Conservation (phyloP, 371 early-diverging fungal genomes). For the Mortierella sp. region DNA sequence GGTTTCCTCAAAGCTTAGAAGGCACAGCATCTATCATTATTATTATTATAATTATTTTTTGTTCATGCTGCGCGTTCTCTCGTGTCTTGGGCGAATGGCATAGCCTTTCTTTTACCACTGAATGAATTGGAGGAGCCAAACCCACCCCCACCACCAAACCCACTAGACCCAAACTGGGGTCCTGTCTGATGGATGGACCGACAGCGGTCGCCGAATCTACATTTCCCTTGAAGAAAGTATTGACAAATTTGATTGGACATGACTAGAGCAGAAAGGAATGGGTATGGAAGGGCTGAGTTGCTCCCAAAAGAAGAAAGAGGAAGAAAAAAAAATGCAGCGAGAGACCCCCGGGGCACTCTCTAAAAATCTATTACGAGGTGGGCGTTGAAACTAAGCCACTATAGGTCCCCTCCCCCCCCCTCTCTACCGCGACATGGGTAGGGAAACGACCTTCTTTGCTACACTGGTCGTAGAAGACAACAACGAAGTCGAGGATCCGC, state of each 20-base stretch:
- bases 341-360: too few relatives aligned
- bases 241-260: slow-evolving; percentile 54
- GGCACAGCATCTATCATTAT: too few relatives aligned
- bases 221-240: slow-evolving; percentile 60
- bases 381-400: too few relatives aligned
- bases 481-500: slow-evolving; percentile 47
- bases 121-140: slow-evolving; percentile 37
- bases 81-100: not conserved
- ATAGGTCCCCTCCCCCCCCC: too few relatives aligned
- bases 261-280: too few relatives aligned
- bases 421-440: not conserved
- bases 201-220: slow-evolving; percentile 60
- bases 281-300: too few relatives aligned
- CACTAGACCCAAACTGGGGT: slow-evolving; percentile 20
- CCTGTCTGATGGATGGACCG: slow-evolving; percentile 55
- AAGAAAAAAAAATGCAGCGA: too few relatives aligned
- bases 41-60: too few relatives aligned
- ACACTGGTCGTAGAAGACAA: slow-evolving; percentile 45
- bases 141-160: slow-evolving; percentile 34
- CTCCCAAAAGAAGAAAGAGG: too few relatives aligned
- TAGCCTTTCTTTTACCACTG: slow-evolving; percentile 18
- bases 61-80: too few relatives aligned
- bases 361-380: too few relatives aligned
- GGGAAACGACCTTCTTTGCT: slow-evolving; percentile 38
- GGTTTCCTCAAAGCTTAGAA: too few relatives aligned